These are phyloP conservation scores for Orbilia oligospora DNA, from an alignment of 2,329 filamentous ascomycete genomes.

Conservation along the genomic window DNA sequence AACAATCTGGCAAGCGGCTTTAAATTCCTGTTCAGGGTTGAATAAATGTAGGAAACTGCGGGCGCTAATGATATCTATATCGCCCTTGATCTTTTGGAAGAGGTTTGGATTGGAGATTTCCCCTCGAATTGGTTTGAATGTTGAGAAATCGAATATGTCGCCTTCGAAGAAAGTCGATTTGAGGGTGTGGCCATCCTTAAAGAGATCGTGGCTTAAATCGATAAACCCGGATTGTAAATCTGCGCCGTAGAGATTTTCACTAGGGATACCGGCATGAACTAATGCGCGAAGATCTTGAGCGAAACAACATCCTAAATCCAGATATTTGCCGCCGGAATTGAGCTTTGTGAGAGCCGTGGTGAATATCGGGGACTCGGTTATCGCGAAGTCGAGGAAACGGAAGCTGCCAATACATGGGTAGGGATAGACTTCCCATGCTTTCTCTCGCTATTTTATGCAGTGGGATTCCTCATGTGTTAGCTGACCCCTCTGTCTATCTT, in stretches of 20 bases:
- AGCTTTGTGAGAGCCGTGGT: slow-evolving; percentile 64
- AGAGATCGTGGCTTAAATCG: slow-evolving; percentile 66
- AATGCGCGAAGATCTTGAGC: slow-evolving; percentile 69
- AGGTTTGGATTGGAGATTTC: slow-evolving; percentile 36
- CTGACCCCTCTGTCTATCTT: not conserved
- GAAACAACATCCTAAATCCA: slow-evolving; percentile 69
- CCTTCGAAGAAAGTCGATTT: slow-evolving; percentile 63
- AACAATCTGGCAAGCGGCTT: slow-evolving; percentile 64
- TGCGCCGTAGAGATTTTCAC: slow-evolving; percentile 67
- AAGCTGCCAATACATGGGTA: slow-evolving; percentile 68
- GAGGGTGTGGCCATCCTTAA: slow-evolving; percentile 65
- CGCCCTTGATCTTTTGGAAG: slow-evolving; percentile 62
- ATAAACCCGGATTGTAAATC: slow-evolving; percentile 67
- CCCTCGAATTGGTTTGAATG: slow-evolving; percentile 19
- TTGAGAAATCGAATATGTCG: slow-evolving; percentile 63
- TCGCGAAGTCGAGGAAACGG: slow-evolving; percentile 67
- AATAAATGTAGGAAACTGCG: slow-evolving; percentile 66
- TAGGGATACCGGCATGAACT: slow-evolving; percentile 66
- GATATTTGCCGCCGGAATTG: slow-evolving; percentile 64
- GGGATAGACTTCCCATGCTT: slow-evolving; percentile 66
- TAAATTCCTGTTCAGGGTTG: slow-evolving; percentile 64
- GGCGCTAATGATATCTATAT: slow-evolving; percentile 65
- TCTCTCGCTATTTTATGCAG: slow-evolving; percentile 64
- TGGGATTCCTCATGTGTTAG: not conserved
- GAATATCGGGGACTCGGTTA: slow-evolving; percentile 65